Percentiles rank a stretch among this genome's conserved stretches.
phyloP scores from a whole-genome alignment of 345 rosid genomes.

The Brassica juncea region DNA sequence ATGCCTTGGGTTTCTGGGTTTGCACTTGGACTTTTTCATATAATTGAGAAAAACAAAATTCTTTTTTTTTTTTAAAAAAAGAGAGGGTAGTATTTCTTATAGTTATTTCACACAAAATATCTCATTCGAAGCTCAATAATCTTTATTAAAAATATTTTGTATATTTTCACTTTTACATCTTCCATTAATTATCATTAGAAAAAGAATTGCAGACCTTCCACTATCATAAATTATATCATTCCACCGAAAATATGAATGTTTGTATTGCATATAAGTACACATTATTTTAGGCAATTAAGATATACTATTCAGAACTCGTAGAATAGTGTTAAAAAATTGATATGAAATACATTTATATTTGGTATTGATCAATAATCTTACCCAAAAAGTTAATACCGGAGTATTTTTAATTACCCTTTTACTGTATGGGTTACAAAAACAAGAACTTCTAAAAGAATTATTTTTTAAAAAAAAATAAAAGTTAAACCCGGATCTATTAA shows the following conservation, averaged over 20 bases:
- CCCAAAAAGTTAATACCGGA: background rate
- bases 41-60: background rate
- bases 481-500: too few species aligned
- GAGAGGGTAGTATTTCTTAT: background rate
- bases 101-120: background rate
- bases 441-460: background rate
- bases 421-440: background rate
- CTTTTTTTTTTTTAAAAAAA: background rate
- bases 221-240: background rate
- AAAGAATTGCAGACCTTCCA: background rate
- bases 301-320: background rate
- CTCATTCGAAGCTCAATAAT: background rate
- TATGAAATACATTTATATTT: background rate
- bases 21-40: background rate
- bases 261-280: background rate
- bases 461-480: too few species aligned
- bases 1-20: conserved; percentile 6
- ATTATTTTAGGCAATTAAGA: background rate
- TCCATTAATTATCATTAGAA: background rate
- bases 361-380: background rate
- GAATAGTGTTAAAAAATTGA: background rate
- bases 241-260: background rate
- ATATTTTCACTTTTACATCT: background rate
- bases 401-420: background rate
- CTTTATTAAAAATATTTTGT: background rate